Evolutionary conservation across 225 moss, liverwort and hornwort species (phyloP).

Genomic region (Marchantia paleacea): DNA sequence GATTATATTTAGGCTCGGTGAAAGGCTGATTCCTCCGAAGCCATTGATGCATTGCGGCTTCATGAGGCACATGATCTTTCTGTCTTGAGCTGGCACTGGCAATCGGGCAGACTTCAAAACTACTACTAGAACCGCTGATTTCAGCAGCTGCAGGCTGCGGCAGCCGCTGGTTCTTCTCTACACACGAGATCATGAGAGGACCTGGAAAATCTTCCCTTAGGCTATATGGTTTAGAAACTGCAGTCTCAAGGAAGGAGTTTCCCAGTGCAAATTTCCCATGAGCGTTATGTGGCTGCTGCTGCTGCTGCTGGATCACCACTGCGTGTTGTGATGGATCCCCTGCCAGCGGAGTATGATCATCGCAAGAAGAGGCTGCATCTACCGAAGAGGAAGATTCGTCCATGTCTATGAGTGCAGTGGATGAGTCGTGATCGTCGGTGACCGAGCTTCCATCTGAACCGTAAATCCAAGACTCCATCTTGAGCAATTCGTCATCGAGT

Average conservation of each 20-base stretch:
- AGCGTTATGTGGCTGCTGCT: background rate
- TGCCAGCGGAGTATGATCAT: background rate
- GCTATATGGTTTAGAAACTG: background rate
- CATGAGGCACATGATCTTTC: background rate
- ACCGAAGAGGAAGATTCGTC: background rate
- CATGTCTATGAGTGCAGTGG: background rate
- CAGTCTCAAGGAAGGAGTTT: background rate
- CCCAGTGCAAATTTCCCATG: no score
- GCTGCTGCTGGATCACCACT: background rate
- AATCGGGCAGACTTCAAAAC: background rate
- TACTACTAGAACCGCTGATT: no score
- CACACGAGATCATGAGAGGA: background rate
- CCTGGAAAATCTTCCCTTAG: background rate
- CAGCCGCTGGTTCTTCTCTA: background rate
- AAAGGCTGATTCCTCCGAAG: no score
- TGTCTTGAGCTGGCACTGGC: no score
- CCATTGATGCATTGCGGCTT: background rate
- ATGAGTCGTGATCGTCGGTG: background rate
- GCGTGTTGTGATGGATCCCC: no score
- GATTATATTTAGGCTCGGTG: background rate
- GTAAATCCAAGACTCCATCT: slow-evolving; percentile 4
- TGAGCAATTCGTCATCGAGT: background rate
- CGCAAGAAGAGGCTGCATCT: background rate
- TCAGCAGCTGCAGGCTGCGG: no score
- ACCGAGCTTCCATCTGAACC: background rate